Evolutionary conservation across 192 early-diverging fungal species (phyloP), one percentile per base, ranked within the genome.

Genomic region (Podila horticola): DNA sequence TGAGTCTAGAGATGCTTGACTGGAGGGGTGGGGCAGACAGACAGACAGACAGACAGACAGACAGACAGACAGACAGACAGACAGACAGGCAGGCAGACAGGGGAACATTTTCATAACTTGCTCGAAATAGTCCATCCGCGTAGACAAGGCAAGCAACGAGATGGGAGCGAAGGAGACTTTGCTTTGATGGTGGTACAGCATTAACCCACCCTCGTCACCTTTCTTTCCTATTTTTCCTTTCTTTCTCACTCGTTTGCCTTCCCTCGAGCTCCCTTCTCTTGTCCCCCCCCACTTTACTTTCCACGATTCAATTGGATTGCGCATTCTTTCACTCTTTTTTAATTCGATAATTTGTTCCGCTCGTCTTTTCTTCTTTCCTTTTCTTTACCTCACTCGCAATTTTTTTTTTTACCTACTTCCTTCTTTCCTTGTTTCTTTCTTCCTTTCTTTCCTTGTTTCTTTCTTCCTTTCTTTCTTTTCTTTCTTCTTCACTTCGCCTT

Each of bases 381-480:
- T 4, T 17, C 31, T 52, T 28, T 52, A 38, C 33, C 24, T 26
- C 51, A 26, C 24, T 26, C 51, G 15, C 51, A 24, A 19, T 13
- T n/a, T 38, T 22, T 58, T 52, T n/a, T 58, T 10, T 55, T 52
- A 19, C 41, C 29, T 34, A 4, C 20, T 64, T 64, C 62, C 22
- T 48, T 51, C 12, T 1, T 33, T 26, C 28, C 26, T 33, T 19
- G 50, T 49, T 19, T 52, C 30, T 36, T 19, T 67, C 22, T 45
- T 30, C 60, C n/a, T 12, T 48, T 29, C 26, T 34, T 60, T 33
- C 17, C 0, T 11, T 29, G 51, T 72, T 48, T 45, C 24, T 20
- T 65, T 66, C 20, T 58, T 48, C 34, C 15, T 66, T 57, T 60
- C 58, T 13, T 66, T 50, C 50, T 50, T 38, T 59, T 26, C 29